phyloP scores from a whole-genome alignment of 2,329 filamentous ascomycete genomes.

The Aspergillus ochraceus region DNA sequence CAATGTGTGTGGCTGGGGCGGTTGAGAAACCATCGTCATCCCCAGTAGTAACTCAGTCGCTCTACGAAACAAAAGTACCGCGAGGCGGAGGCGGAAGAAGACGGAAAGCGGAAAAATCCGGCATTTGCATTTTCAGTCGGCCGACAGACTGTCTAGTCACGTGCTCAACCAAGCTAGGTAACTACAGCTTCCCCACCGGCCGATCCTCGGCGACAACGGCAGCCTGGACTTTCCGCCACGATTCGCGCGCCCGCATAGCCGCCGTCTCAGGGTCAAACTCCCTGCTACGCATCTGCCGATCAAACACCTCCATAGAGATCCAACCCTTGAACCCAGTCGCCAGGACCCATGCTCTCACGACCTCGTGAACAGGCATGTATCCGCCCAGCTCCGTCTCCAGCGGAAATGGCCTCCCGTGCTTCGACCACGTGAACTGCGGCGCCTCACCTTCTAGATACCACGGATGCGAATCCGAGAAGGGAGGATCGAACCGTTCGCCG shows the following conservation, averaged over 20 bases:
- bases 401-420: conserved; percentile 33
- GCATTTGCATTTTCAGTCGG: not conserved
- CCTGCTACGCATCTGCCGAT: conserved; percentile 27
- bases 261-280: conserved; percentile 14
- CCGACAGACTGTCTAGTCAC: not conserved
- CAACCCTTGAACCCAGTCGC: conserved; percentile 31
- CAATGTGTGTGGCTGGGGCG: conserved; percentile 5
- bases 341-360: conserved; percentile 28
- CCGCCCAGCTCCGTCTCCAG: conserved; percentile 26
- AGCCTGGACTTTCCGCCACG: conserved; percentile 21
- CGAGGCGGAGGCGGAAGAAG: not conserved
- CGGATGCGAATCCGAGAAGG: conserved; percentile 29
- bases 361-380: conserved; percentile 30
- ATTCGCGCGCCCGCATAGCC: conserved; percentile 19
- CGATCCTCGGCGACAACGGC: not conserved
- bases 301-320: conserved; percentile 36
- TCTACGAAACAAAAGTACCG: too few relatives aligned
- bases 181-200: not conserved
- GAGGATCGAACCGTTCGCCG: conserved; percentile 33
- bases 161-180: not conserved
- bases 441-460: conserved; percentile 31
- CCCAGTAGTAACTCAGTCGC: too few relatives aligned
- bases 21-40: not conserved
- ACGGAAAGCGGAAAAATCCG: too few relatives aligned
- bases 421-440: conserved; percentile 31